Evolutionary conservation across 2,329 filamentous ascomycete genomes (phyloP).

Genomic region (Hirsutella rhossiliensis): DNA sequence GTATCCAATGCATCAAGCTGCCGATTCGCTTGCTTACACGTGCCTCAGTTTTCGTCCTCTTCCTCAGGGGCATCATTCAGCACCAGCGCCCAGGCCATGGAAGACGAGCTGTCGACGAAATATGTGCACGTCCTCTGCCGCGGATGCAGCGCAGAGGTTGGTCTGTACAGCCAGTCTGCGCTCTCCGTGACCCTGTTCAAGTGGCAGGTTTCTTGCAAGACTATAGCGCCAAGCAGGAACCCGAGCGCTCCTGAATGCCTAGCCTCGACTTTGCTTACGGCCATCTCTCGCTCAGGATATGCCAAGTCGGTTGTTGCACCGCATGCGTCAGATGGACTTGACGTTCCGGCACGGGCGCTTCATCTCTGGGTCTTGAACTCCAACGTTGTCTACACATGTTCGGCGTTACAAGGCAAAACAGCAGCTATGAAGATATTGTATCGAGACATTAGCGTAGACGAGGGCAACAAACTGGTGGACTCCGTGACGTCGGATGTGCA

Average conservation of each 20-base stretch:
- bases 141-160: slow-evolving; percentile 32
- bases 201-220: slow-evolving; percentile 38
- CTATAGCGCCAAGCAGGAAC: slow-evolving; percentile 7
- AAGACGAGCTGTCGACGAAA: slow-evolving; percentile 10
- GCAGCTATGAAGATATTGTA: slow-evolving; percentile 43
- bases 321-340: slow-evolving; percentile 5
- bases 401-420: slow-evolving; percentile 13
- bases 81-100: slow-evolving; percentile 15
- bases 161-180: slow-evolving; percentile 32
- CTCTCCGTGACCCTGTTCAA: slow-evolving; percentile 41
- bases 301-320: slow-evolving; percentile 42
- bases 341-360: slow-evolving; percentile 16
- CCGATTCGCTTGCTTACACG: slow-evolving; percentile 9
- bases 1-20: not conserved
- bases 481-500: slow-evolving; percentile 43
- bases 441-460: slow-evolving; percentile 25
- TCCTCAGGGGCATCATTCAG: slow-evolving; percentile 16
- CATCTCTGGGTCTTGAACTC: slow-evolving; percentile 45
- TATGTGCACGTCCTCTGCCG: slow-evolving; percentile 32
- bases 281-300: slow-evolving; percentile 42
- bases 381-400: slow-evolving; percentile 40
- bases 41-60: slow-evolving; percentile 25
- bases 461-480: slow-evolving; percentile 37
- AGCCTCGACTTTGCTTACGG: slow-evolving; percentile 38
- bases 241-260: slow-evolving; percentile 38